Evolutionary conservation across 2,329 filamentous ascomycete genomes (phyloP).

Genomic region (Apiospora pterosperma): DNA sequence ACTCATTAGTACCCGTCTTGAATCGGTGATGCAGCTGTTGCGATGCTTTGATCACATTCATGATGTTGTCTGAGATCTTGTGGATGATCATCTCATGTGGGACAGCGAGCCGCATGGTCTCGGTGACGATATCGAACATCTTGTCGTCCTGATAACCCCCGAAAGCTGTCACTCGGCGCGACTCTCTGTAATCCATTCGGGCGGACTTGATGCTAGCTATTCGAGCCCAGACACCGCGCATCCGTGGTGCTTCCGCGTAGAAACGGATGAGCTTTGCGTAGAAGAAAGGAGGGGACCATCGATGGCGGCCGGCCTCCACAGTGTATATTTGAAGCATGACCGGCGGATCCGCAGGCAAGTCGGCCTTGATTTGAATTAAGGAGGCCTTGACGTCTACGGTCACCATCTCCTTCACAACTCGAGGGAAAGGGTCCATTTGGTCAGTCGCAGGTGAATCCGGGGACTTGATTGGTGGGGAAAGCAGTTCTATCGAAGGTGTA

Average conservation of each 20-base stretch:
- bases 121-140: conserved; percentile 78
- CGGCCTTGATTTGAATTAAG: conserved; percentile 82
- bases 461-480: conserved; percentile 35
- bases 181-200: conserved; percentile 76
- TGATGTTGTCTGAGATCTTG: conserved; percentile 88
- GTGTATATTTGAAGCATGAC: conserved; percentile 87
- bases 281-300: conserved; percentile 83
- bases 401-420: conserved; percentile 59
- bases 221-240: conserved; percentile 81
- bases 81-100: conserved; percentile 90
- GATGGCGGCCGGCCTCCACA: conserved; percentile 77
- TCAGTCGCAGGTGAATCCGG: conserved; percentile 27
- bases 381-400: conserved; percentile 79
- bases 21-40: conserved; percentile 94
- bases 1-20: conserved; percentile 81
- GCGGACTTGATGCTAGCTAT: conserved; percentile 79
- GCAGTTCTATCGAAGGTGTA: conserved; percentile 24
- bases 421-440: conserved; percentile 28
- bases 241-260: conserved; percentile 81
- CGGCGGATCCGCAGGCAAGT: conserved; percentile 83
- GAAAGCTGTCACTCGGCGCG: conserved; percentile 61
- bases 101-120: conserved; percentile 82
- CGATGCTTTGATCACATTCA: conserved; percentile 82
- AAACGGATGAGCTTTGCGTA: conserved; percentile 75
- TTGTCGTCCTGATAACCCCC: conserved; percentile 66